A percentile compares a stretch with the other conserved stretches of the same genome.
These are phyloP conservation scores for Spencermartinsiella ligniputridi DNA, from an alignment of 1,139 yeast genomes.

Conservation along the genomic window DNA sequence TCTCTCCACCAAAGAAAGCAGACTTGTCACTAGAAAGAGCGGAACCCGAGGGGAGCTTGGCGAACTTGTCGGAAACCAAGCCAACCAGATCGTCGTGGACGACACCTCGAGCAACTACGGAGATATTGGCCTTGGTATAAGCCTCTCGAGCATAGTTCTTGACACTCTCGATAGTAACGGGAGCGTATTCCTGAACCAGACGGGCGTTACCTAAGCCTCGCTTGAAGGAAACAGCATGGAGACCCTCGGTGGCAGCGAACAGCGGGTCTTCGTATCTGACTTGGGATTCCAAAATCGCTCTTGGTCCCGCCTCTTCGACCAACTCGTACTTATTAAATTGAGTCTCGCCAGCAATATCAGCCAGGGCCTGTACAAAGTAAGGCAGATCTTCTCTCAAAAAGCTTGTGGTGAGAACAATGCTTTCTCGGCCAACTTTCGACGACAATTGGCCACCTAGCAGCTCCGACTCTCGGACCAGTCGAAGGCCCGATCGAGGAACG, in stretches of 20 bases:
- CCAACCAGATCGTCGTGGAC: constrained; percentile 62
- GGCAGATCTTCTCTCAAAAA: constrained; percentile 89
- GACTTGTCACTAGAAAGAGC: constrained; percentile 43
- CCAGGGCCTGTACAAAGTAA: constrained; percentile 82
- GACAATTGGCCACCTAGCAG: constrained; percentile 81
- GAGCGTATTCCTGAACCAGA: constrained; percentile 60
- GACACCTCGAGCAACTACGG: constrained; percentile 72
- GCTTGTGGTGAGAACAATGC: constrained; percentile 70
- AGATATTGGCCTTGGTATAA: constrained; percentile 67
- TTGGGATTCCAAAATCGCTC: constrained; percentile 49
- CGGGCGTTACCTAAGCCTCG: constrained; percentile 84
- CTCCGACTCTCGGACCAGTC: constrained; percentile 93
- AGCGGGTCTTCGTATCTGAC: constrained; percentile 45
- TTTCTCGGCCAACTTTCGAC: constrained; percentile 75
- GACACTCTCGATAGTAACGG: constrained; percentile 61
- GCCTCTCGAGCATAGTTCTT: constrained; percentile 62
- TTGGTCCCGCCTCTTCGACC: constrained; percentile 75
- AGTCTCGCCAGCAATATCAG: constrained; percentile 68
- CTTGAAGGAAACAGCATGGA: constrained; percentile 82
- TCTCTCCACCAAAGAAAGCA: constrained; percentile 57
- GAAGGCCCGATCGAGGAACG: constrained; percentile 75
- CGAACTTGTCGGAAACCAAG: constrained; percentile 66
- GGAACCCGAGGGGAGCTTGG: constrained; percentile 57
- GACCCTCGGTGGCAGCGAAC: constrained; percentile 67
- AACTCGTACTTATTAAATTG: constrained; percentile 73